Evolutionary conservation across 2,329 filamentous ascomycete genomes (phyloP), one percentile per base, ranked within the genome.

Genomic region (Epichloe typhina): DNA sequence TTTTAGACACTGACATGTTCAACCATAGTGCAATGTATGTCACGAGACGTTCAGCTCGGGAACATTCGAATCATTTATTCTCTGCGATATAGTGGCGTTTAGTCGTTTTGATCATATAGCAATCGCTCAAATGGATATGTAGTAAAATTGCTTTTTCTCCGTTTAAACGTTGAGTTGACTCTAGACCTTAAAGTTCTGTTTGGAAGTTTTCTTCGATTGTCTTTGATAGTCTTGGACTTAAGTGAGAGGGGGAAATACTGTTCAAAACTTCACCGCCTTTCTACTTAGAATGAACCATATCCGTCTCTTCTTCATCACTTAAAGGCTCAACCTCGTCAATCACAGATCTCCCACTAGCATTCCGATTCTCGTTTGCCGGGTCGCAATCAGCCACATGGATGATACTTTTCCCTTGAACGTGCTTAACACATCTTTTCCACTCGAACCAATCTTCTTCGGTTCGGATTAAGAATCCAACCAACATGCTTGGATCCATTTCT

Each of bases 401-500:
- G 49, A 98, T 87, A 6, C 82, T 75, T 65, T 95, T 96, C 21
- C 87, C 86, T 58, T 86, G 81, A 8, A 86, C 81, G 58, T 85
- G 79, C 57, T 80, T 80, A 2, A 95, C 76, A n/a, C 80, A 77
- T 52, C 78, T 73, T 61, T 87, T 84, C 90, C 90, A 97, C 49
- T 80, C 77, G 39, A 76, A 70, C 84, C 91, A 97, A 57, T 98
- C 93, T 42, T 83, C 76, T 58, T 91, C 83, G 52, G 86, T 80
- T 40, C 76, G 79, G 54, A 98, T 89, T 37, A 98, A 70, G 61
- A 97, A 97, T 4, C 88, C 91, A 56, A 98, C 87, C 41, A 98
- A 71, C 93, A 98, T 98, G 62, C 89, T 96, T 0, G 93, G 93
- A 61, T 98, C 93, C 87, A 98, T 93, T 62, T 97, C 90, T 53